Evolutionary conservation across 2,329 filamentous ascomycete genomes (phyloP), one percentile per base, ranked within the genome.

Genomic region (Stenocarpella maydis): DNA sequence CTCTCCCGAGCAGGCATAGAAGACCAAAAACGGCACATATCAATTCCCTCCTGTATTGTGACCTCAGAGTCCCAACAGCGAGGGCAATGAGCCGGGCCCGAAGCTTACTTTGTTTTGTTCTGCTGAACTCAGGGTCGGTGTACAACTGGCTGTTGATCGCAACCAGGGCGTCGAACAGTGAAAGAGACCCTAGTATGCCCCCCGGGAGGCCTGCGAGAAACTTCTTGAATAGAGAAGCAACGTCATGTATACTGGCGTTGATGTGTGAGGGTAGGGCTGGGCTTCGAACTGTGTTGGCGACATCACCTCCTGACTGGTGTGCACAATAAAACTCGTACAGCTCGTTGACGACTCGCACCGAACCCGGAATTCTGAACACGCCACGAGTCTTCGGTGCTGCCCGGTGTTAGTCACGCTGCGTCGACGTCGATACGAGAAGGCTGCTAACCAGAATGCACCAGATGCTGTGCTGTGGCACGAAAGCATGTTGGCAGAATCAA

Each of bases 1-100:
- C 80, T 31, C 86, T 81, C 2, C 88, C 90, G 67, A 92, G 84
- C 45, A 90, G 80, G 65, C 85, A 88, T 14, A 92, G 80, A 15
- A 92, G 80, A 0, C 90, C 90, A 75, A 92, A 90, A 0, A 92
- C 88, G 6, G 88, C 87, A 71, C 87, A 91, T 52, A 92, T 89
- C 4, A 92, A 79, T 55, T 91, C 88, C 28, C 89, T 82, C 50
- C 88, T 85, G 70, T 87, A 88, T 65, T 84, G 84, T 0, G 88
- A 91, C 67, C 82, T 81, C n/a, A 91, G 79, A 0, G 87, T 87
- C 1, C 83, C 83, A 50, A 92, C 83, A 9, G 88, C 88, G 41
- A 92, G 79, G 1, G 90, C 89, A 71, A 92, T 90, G 4, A 92
- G 82, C n/a, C 88, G 83, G 9, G 89, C 88, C n/a, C 87, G 84